Conservation (phyloP, 2,329 filamentous ascomycete genomes). For the Penicillium fuscoglaucum region DNA sequence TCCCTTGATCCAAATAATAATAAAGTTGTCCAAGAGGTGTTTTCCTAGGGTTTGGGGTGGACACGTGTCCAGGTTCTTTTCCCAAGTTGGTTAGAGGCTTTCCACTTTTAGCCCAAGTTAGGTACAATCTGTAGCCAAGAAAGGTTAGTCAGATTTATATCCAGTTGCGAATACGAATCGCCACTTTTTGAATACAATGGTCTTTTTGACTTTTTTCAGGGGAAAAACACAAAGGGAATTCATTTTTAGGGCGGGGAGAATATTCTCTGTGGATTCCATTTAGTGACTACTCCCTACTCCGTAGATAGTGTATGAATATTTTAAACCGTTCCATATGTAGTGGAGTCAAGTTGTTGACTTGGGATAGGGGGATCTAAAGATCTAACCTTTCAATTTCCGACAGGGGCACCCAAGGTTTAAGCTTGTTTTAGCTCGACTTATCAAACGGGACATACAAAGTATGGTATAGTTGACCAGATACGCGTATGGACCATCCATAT, state of each 20-base stretch:
- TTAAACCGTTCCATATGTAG: neutral
- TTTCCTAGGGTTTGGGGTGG: conserved; percentile 10
- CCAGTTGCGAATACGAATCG: conserved; percentile 4
- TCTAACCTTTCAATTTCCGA: conserved; percentile 14
- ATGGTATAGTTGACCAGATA: conserved; percentile 2
- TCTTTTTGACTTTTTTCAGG: neutral
- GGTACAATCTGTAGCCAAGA: neutral
- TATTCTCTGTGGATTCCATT: neutral
- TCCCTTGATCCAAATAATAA: conserved; percentile 3
- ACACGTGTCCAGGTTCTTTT: conserved; percentile 8
- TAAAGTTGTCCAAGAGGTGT: conserved; percentile 1
- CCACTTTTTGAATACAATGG: neutral
- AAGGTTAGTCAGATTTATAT: neutral
- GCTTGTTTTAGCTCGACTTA: conserved; percentile 23
- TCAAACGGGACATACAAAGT: conserved; percentile 5
- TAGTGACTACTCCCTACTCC: neutral
- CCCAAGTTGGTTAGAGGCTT: neutral
- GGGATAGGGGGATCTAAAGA: conserved; percentile 7
- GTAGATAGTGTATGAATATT: neutral
- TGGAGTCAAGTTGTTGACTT: neutral
- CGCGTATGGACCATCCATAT: conserved; percentile 5
- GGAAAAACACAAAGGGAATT: neutral
- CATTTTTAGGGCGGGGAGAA: neutral
- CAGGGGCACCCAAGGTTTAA: conserved; percentile 21
- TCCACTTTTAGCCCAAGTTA: neutral